A percentile compares a stretch with the other conserved stretches of the same genome.
These are phyloP conservation scores for Russula earlei DNA, from an alignment of 768 basidiomycete genomes.

Conservation along the genomic window DNA sequence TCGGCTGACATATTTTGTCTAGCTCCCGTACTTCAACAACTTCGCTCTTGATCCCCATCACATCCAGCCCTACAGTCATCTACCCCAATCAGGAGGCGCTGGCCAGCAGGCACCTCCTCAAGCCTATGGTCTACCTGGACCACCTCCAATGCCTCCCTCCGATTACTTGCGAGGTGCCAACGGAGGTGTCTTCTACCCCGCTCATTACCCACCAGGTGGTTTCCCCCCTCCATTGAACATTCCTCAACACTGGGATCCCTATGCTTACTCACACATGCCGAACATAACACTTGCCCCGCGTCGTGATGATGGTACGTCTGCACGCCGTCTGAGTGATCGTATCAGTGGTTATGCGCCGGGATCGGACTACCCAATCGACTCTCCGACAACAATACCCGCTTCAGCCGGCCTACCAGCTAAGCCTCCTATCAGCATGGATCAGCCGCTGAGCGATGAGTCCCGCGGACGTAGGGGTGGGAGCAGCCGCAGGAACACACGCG, in stretches of 20 bases:
- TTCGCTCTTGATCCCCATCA: constrained; percentile 94
- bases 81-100: constrained; percentile 58
- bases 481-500: constrained; percentile 27
- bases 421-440: constrained; percentile 39
- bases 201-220: constrained; percentile 39
- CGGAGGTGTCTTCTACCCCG: constrained; percentile 23
- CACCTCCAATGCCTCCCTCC: constrained; percentile 29
- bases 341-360: constrained; percentile 66
- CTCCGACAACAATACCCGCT: constrained; percentile 40
- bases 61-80: constrained; percentile 76
- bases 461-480: constrained; percentile 31
- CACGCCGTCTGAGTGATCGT: constrained; percentile 66
- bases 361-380: constrained; percentile 32
- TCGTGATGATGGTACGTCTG: constrained; percentile 49
- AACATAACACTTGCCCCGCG: constrained; percentile 32
- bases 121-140: constrained; percentile 71
- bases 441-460: constrained; percentile 37
- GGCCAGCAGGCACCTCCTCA: constrained; percentile 71
- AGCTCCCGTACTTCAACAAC: constrained; percentile 90
- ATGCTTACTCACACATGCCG: constrained; percentile 34
- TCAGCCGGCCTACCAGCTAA: constrained; percentile 75
- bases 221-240: constrained; percentile 27
- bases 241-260: constrained; percentile 41
- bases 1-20: constrained; percentile 20
- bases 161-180: constrained; percentile 27